Conservation (phyloP, 2,329 filamentous ascomycete genomes). For the Dichotomopilus funicola region DNA sequence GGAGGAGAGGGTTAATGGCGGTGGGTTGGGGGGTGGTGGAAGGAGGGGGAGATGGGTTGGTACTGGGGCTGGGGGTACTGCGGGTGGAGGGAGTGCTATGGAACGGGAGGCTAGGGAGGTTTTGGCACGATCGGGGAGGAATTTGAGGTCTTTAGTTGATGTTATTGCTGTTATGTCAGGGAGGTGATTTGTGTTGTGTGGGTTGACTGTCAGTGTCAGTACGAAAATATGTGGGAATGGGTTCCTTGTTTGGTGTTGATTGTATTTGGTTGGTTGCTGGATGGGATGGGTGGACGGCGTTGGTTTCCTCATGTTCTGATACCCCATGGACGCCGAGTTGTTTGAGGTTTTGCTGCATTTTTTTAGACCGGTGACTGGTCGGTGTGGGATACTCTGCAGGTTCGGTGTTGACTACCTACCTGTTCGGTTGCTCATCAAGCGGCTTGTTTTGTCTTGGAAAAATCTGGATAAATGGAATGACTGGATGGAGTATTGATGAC, state of each 20-base stretch:
- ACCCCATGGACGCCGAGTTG: neutral
- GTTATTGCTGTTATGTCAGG: constrained; percentile 12
- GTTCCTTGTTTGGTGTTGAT: neutral
- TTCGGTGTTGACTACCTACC: too few species aligned
- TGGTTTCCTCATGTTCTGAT: constrained; percentile 6
- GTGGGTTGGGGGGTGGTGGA: neutral
- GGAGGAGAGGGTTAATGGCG: constrained; percentile 40
- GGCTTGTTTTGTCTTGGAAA: too few species aligned
- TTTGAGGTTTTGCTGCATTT: too few species aligned
- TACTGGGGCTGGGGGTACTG: constrained; percentile 21
- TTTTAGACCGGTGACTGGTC: neutral
- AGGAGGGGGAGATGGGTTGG: neutral
- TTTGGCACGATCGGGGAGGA: constrained; percentile 39
- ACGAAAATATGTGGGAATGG: neutral
- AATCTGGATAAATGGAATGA: too few species aligned
- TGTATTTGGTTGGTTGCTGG: neutral
- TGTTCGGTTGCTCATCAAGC: too few species aligned
- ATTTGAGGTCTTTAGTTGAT: constrained; percentile 37
- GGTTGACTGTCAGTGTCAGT: neutral
- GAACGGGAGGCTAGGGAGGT: constrained; percentile 39
- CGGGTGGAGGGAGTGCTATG: neutral
- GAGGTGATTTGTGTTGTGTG: neutral
- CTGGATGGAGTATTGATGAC: too few species aligned
- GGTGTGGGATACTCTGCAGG: too few species aligned
- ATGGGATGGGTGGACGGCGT: too few species aligned